Evolutionary conservation across 129 eudicot genomes (phyloP), one percentile per base, ranked within the genome.

Genomic region (Rutidosis leptorrhynchoides): DNA sequence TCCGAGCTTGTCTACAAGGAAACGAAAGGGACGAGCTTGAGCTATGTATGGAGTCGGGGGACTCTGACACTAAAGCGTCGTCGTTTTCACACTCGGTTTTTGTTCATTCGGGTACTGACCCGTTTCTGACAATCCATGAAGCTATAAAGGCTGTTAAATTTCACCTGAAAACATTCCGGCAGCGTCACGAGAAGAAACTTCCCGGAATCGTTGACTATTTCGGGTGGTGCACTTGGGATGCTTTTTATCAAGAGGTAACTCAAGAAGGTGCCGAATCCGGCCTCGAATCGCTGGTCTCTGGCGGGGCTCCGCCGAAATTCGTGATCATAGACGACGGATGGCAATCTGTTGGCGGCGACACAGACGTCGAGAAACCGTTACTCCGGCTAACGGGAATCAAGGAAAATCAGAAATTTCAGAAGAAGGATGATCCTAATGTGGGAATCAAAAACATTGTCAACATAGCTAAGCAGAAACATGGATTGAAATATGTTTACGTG

Each of bases 201-300:
- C 96, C 96, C 0, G 81, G 81, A 15, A 82, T 88, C 28, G 53
- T 84, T 22, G 89, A 88, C 69, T 88, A 58, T 65, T 88, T 88
- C 35, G 96, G 96, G 43, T 88, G 96, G 96, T 88, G 96, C 74
- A 88, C 96, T 19, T 88, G 96, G 96, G 96, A 88, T 19, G 96
- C 96, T 17, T 88, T 88, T 74, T 84, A 88, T 69, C 91, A 88
- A 46, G 89, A 88, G 21, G 91, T 88, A 42, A 82, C 85, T 32
- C 91, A 82, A 67, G 96, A 88, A 37, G 96, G 91, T 27, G 96
- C 82, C 19, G 89, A 88, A 65, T 78, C 88, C 19, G 96, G 96
- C 29, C 77, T 88, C 11, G 73, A 80, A 43, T 75, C 84, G 35
- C 78, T 88, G 20, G 43, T 79, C 7, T 78, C 77, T 1, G 85